Conservation (phyloP, 1,139 yeast species). For the Yamadazyma dendronema region DNA sequence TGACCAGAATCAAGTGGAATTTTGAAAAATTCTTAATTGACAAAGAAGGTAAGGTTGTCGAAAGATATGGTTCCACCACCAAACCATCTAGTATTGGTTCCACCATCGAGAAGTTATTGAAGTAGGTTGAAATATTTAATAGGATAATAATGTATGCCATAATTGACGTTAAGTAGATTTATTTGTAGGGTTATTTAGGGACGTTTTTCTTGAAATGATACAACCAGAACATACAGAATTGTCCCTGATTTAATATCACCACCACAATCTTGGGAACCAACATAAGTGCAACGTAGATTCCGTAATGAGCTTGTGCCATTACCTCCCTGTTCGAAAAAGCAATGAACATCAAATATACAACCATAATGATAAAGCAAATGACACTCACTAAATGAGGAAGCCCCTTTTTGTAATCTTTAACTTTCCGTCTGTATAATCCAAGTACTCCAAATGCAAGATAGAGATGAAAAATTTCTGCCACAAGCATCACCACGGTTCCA, state of each 20-base stretch:
- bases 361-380: background rate
- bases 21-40: conserved; percentile 49
- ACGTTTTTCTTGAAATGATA: background rate
- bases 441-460: background rate
- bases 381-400: background rate
- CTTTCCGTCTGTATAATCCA: background rate
- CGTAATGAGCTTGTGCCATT: background rate
- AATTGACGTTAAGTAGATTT: too few relatives aligned
- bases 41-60: conserved; percentile 45
- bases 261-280: background rate
- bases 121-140: conserved; percentile 4
- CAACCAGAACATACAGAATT: background rate
- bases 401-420: background rate
- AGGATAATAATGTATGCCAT: too few relatives aligned
- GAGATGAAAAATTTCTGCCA: too few relatives aligned
- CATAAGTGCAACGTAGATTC: background rate
- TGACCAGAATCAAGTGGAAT: conserved; percentile 50
- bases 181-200: too few relatives aligned
- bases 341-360: background rate
- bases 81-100: conserved; percentile 37
- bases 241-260: background rate
- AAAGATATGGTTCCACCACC: conserved; percentile 42
- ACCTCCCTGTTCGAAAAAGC: background rate
- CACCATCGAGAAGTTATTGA: conserved; percentile 41
- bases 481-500: background rate